Evolutionary conservation across 371 early-diverging fungal genomes (phyloP), one percentile per base, ranked within the genome.

Genomic region (Saksenaea vasiformis): DNA sequence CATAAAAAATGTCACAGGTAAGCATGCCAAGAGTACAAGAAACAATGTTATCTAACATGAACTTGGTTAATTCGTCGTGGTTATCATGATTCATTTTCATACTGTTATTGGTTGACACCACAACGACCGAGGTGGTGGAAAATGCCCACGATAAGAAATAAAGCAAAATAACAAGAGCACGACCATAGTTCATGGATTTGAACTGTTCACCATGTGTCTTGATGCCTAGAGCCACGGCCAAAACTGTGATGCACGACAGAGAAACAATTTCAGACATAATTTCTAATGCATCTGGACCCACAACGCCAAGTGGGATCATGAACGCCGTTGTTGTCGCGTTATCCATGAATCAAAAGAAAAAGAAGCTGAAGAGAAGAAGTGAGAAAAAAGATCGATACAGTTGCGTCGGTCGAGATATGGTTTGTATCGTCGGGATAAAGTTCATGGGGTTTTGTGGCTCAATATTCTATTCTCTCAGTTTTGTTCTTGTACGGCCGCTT

Each of bases 1-100:
- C 68, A 39, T 72, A 72, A 56, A 72, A 72, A 13, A 68, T 58
- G 57, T 68, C 68, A 61, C 72, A 72, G 13, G 64, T 36, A 28
- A 72, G 19, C 53, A 72, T 67, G 9, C 62, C 67, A 4, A 72
- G 56, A 11, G 64, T 61, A 19, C 72, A 72, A 10, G 72, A 72
- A 10, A 62, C 57, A 3, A 34, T 37, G 31, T 70, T 70, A 24
- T 53, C 64, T 64, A 37, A 56, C 17, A 53, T 36, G 10, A 2
- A 60, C 9, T 7, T 44, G 44, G 17, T 13, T 19, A 5, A 41
- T 1, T 7, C 31, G 4, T 31, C 31, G 7, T 31, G 17, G 13
- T 8, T 26, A 54, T 5, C 19, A 2, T 56, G 56, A n/a, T 13
- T 10, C 5, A n/a, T 9, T 27, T 13, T 3, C 59, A 62, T 67